These are phyloP conservation scores for Aphanomyces invadans DNA, from an alignment of 352 stramenopile species.

Conservation along the genomic window DNA sequence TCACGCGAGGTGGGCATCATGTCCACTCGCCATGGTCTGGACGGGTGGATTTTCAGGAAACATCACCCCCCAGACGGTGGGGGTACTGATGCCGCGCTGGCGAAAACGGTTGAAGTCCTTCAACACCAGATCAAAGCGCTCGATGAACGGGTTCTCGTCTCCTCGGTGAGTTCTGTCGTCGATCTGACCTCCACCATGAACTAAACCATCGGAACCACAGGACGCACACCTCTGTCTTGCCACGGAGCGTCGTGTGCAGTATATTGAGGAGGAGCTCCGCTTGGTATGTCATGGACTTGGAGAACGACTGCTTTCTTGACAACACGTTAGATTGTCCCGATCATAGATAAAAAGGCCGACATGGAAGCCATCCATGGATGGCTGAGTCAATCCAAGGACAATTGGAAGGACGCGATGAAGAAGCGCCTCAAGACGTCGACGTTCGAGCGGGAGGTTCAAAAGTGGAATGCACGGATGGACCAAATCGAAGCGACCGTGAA, in stretches of 20 bases:
- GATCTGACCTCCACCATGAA: not conserved
- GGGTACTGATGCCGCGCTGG: too few relatives aligned
- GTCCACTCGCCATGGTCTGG: too few relatives aligned
- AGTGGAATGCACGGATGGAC: not conserved
- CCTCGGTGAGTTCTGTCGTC: too few relatives aligned
- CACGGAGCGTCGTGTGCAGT: conserved; percentile 1
- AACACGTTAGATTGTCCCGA: conserved; percentile 10
- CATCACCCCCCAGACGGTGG: too few relatives aligned
- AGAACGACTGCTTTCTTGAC: not conserved
- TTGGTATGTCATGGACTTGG: not conserved
- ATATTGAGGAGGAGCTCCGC: conserved; percentile 12
- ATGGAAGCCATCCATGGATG: not conserved
- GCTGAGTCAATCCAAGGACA: conserved; percentile 1
- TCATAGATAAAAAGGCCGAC: conserved; percentile 20
- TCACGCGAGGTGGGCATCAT: too few relatives aligned
- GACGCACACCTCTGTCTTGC: not conserved
- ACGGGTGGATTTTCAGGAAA: too few relatives aligned
- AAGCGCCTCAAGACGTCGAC: not conserved
- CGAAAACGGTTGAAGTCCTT: too few relatives aligned
- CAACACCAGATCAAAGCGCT: too few relatives aligned
- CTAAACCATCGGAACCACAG: not conserved
- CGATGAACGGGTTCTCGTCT: too few relatives aligned
- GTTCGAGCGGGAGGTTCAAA: conserved; percentile 2
- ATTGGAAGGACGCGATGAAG: not conserved
- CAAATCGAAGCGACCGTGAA: not conserved